Base-by-base conservation (phyloP, 257 asterid genomes). In the Rauvolfia tetraphylla region DNA sequence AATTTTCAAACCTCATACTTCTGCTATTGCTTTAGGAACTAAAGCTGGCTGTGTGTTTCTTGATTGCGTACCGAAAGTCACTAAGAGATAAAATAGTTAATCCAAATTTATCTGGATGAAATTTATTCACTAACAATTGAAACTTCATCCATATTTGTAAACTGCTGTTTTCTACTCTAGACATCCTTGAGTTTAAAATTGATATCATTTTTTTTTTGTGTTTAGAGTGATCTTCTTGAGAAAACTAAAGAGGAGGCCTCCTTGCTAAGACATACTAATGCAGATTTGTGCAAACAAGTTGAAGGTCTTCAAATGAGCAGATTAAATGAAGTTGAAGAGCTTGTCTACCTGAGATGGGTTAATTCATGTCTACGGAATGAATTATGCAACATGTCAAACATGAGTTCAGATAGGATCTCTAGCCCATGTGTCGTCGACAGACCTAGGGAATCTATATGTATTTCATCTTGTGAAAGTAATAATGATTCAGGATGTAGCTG, bases 261-360 rank as follows among this genome's bases (percentile, higher is more conserved):
- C 56, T 73, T 80, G 85, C 87, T 92, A 14, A 88, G 87, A 84
- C 84, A 88, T 74, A 88, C 93, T n/a, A 94, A 94, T 72, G 89
- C 86, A 75, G 96, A 88, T 78, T 91, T 94, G 20, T 83, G 93
- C 85, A 94, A 94, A 78, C 98, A 94, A 90, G 97, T 94, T 73
- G 98, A 94, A 81, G 93, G 93, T 65, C 97, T 92, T 80, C 98
- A 94, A 76, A 79, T 92, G 87, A 92, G 88, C 84, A 62, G 97
- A 48, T 82, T 94, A 89, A 94, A 91, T 79, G 98, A 94, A 79
- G 97, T 89, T 22, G 98, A 94, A 84, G 98, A 92, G 86, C 95
- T 92, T 61, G 97, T 87, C 74, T 94, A 94, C 82, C 85, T 94
- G 78, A 85, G 89, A 81, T 94, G 98, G 98, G 95, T 92, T 27